Conservation (phyloP, 352 stramenopile genomes). For the Phytophthora nicotianae region DNA sequence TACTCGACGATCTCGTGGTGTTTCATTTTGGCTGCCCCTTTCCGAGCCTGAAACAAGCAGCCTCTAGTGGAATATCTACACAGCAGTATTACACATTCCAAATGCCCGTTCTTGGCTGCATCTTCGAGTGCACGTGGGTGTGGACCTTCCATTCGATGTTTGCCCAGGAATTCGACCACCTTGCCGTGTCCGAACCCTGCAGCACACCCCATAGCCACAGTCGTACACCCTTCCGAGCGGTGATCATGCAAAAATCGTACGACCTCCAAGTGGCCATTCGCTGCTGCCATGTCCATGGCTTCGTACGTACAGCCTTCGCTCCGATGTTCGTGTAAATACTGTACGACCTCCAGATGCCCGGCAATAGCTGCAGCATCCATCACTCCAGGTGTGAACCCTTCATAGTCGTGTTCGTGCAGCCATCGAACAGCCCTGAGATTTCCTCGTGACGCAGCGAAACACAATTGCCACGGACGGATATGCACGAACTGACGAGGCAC, state of each 20-base stretch:
- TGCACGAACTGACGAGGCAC: conserved; percentile 29
- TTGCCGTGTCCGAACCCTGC: conserved; percentile 30
- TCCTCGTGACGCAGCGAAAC: conserved; percentile 33
- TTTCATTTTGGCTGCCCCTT: conserved; percentile 41
- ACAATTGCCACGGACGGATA: conserved; percentile 37
- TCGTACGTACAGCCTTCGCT: conserved; percentile 34
- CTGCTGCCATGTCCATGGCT: conserved; percentile 44
- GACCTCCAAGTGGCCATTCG: conserved; percentile 35
- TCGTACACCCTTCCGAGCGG: conserved; percentile 34
- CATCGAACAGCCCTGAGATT: conserved; percentile 32
- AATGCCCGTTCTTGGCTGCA: conserved; percentile 38
- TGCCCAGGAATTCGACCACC: conserved; percentile 37
- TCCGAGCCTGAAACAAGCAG: conserved; percentile 40
- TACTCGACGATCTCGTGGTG: conserved; percentile 31
- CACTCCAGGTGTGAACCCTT: conserved; percentile 27
- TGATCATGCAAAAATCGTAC: conserved; percentile 41
- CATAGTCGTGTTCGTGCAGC: conserved; percentile 31
- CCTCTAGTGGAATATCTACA: conserved; percentile 33
- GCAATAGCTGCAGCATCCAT: conserved; percentile 37
- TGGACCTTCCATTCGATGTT: conserved; percentile 37
- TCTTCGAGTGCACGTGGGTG: conserved; percentile 41
- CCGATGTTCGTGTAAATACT: conserved; percentile 34
- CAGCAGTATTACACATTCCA: conserved; percentile 29
- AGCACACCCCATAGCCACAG: conserved; percentile 37
- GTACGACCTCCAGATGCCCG: conserved; percentile 33